phyloP scores from a whole-genome alignment of 2,329 filamentous ascomycete species.

The Sclerotinia spermophila region DNA sequence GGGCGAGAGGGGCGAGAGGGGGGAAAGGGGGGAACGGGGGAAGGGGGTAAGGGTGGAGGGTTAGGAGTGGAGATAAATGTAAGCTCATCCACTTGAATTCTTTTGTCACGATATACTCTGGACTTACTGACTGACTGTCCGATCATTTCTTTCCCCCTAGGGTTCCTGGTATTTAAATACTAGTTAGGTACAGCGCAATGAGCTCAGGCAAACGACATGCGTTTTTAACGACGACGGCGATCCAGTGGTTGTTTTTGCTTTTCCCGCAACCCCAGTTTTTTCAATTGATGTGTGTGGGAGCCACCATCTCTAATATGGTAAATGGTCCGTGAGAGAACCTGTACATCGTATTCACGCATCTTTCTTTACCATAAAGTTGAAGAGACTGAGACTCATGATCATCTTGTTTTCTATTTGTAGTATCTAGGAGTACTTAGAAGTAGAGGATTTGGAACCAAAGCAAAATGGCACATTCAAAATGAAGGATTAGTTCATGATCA shows the following conservation, averaged over 20 bases:
- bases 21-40: no score
- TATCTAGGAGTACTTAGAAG: no score
- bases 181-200: not conserved
- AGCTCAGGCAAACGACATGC: not conserved
- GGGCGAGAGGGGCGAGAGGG: not conserved
- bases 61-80: not conserved
- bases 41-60: not conserved
- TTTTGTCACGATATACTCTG: not conserved
- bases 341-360: no score
- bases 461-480: not conserved
- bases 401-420: not conserved
- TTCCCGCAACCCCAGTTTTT: constrained; percentile 14
- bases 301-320: constrained; percentile 14
- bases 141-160: not conserved
- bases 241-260: constrained; percentile 1
- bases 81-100: not conserved
- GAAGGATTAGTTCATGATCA: not conserved
- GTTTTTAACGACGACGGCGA: constrained; percentile 2
- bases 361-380: constrained; percentile 1
- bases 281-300: not conserved
- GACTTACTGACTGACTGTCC: not conserved
- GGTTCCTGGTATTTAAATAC: not conserved
- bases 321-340: constrained; percentile 8
- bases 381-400: constrained; percentile 12
- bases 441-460: not conserved